Conservation (phyloP, 2,329 filamentous ascomycete species). For the Lachnellula suecica region DNA sequence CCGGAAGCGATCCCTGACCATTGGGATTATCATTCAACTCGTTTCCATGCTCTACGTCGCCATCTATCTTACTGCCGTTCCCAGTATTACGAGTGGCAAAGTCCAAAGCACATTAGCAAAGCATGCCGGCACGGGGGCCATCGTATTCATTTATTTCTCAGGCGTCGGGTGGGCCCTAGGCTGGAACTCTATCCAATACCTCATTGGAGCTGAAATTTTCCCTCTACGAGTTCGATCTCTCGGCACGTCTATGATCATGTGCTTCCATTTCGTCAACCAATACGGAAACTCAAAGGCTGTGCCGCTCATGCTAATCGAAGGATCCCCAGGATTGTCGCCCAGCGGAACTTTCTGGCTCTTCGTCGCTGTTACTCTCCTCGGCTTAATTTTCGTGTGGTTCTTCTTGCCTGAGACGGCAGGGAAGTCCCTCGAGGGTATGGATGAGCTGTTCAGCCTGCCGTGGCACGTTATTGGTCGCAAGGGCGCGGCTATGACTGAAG, state of each 20-base stretch:
- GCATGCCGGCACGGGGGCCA: conserved; percentile 41
- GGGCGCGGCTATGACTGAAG: conserved; percentile 8
- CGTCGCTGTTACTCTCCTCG: conserved; percentile 36
- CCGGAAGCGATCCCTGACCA: conserved; percentile 44
- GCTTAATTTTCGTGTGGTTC: conserved; percentile 41
- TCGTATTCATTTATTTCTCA: conserved; percentile 71
- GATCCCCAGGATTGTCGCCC: conserved; percentile 22
- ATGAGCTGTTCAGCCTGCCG: conserved; percentile 14
- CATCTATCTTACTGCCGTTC: conserved; percentile 40
- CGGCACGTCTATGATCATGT: conserved; percentile 25
- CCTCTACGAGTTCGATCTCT: conserved; percentile 27
- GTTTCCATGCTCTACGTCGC: conserved; percentile 41
- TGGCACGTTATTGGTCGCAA: conserved; percentile 13
- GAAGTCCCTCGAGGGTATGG: conserved; percentile 28
- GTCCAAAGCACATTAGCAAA: conserved; percentile 3
- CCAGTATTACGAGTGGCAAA: conserved; percentile 1
- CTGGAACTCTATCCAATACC: conserved; percentile 52
- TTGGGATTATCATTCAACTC: conserved; percentile 38
- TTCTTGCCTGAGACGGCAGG: conserved; percentile 46
- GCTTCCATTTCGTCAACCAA: conserved; percentile 67
- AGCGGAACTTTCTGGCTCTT: conserved; percentile 45
- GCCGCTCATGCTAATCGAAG: conserved; percentile 68
- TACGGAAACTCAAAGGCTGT: conserved; percentile 76
- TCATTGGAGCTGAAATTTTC: conserved; percentile 53
- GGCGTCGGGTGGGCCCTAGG: conserved; percentile 58